Conservation (phyloP, 306 rosid species). For the Pyrus bretschneideri region DNA sequence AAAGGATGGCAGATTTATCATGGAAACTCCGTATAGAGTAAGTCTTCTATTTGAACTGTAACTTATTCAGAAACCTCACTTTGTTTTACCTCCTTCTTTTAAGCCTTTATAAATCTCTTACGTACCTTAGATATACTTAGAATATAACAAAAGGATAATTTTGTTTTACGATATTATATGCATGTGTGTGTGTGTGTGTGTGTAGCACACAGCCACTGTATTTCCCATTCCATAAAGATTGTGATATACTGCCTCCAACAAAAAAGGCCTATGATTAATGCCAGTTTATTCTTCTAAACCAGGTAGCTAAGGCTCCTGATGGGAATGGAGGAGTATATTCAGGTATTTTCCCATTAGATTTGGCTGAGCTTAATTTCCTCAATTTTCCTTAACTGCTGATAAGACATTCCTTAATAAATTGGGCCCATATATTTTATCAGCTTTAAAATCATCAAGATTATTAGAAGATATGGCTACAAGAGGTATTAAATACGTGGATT, state of each 20-base stretch:
- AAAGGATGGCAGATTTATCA: constrained; percentile 85
- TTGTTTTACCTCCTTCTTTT: background rate
- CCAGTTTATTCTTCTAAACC: constrained; percentile 37
- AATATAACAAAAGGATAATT: background rate
- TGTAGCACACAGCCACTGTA: background rate
- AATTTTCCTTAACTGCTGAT: constrained; percentile 5
- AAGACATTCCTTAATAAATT: constrained; percentile 6
- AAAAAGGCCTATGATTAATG: background rate
- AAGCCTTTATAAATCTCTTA: background rate
- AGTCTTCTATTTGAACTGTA: constrained; percentile 18
- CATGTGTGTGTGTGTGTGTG: background rate
- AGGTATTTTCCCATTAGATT: constrained; percentile 36
- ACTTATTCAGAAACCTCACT: background rate
- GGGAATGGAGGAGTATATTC: constrained; percentile 98
- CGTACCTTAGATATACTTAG: background rate
- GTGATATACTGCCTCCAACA: constrained; percentile 3
- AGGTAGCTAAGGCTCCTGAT: constrained; percentile 97
- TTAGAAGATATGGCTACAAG: constrained; percentile 86
- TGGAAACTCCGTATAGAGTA: constrained; percentile 87
- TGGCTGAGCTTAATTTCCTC: constrained; percentile 7
- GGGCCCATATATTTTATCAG: constrained; percentile 34
- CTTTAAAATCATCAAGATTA: constrained; percentile 63
- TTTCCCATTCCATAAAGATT: constrained; percentile 11
- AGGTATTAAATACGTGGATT: constrained; percentile 90
- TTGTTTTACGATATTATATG: background rate